Conservation (phyloP, 2,329 filamentous ascomycete genomes). For the Cytospora piceicola region DNA sequence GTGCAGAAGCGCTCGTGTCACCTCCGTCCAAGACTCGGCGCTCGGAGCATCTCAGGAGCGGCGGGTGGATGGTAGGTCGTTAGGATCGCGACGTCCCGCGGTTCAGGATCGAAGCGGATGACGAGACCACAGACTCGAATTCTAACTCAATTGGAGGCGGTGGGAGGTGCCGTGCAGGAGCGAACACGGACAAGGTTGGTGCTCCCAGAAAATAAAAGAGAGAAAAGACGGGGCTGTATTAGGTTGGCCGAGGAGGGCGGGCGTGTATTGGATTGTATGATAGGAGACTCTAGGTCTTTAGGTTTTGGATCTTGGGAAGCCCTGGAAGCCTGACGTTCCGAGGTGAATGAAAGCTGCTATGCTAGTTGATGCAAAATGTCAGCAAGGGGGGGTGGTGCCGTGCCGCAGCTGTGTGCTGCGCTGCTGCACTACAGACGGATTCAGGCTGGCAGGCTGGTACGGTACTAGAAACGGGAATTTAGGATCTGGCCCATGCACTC, state of each 20-base stretch:
- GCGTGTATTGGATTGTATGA: neutral
- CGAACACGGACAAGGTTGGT: neutral
- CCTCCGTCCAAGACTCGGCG: conserved; percentile 18
- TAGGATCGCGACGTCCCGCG: neutral
- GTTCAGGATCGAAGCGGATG: neutral
- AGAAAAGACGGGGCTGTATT: neutral
- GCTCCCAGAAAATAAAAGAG: neutral
- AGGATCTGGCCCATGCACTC: neutral
- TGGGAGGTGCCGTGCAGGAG: neutral
- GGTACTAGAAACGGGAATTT: neutral
- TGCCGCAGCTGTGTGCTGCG: neutral
- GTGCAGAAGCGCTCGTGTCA: conserved; percentile 14
- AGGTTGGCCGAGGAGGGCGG: neutral
- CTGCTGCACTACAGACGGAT: neutral
- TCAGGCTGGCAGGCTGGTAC: neutral
- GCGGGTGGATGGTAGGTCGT: neutral
- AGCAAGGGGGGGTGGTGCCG: neutral
- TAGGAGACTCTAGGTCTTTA: neutral
- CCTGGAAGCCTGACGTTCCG: neutral
- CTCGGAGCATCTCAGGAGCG: conserved; percentile 22
- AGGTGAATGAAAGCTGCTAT: neutral
- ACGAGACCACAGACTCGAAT: neutral
- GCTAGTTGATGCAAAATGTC: neutral
- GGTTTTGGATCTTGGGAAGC: neutral
- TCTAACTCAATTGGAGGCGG: neutral